Evolutionary conservation across 1,139 yeast species (phyloP).

Genomic region (Zygosaccharomyces pseudobailii): DNA sequence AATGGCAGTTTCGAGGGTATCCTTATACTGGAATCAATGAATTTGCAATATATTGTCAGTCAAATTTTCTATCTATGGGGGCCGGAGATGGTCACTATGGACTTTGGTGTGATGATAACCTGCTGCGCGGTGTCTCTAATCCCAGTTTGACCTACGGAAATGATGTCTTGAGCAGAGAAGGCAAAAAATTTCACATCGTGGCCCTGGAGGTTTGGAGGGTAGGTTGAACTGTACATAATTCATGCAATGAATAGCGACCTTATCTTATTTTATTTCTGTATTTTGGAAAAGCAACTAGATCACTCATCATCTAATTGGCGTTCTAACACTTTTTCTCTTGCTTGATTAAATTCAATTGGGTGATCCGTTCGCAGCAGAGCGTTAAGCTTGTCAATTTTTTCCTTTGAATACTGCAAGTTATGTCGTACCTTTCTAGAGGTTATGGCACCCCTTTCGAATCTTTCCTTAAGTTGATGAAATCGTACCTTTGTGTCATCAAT

Average conservation of each 20-base stretch:
- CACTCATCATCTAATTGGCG: slow-evolving; percentile 16
- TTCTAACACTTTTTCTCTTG: slow-evolving; percentile 29
- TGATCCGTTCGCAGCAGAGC: slow-evolving; percentile 20
- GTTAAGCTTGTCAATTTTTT: slow-evolving; percentile 21
- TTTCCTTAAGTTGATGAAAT: slow-evolving; percentile 16
- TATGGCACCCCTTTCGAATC: slow-evolving; percentile 23
- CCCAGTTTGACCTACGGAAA: slow-evolving; percentile 86
- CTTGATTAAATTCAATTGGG: slow-evolving; percentile 33
- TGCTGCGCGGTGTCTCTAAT: slow-evolving; percentile 72
- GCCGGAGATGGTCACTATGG: slow-evolving; percentile 95
- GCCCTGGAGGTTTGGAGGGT: slow-evolving; percentile 87
- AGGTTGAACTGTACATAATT: slow-evolving; percentile 33
- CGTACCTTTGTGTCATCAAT: slow-evolving; percentile 21
- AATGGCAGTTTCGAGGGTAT: slow-evolving; percentile 65
- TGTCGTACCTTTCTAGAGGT: slow-evolving; percentile 19
- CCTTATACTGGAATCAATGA: slow-evolving; percentile 89
- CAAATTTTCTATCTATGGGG: slow-evolving; percentile 75
- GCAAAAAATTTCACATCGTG: slow-evolving; percentile 62
- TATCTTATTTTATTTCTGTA: neutral
- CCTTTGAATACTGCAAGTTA: slow-evolving; percentile 20
- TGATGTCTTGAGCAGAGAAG: slow-evolving; percentile 62
- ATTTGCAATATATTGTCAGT: slow-evolving; percentile 77
- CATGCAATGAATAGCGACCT: neutral
- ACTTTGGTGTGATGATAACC: slow-evolving; percentile 74
- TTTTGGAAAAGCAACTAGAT: neutral